Base-by-base conservation (phyloP, 176 grass and related monocot genomes). In the Oryza nivara region DNA sequence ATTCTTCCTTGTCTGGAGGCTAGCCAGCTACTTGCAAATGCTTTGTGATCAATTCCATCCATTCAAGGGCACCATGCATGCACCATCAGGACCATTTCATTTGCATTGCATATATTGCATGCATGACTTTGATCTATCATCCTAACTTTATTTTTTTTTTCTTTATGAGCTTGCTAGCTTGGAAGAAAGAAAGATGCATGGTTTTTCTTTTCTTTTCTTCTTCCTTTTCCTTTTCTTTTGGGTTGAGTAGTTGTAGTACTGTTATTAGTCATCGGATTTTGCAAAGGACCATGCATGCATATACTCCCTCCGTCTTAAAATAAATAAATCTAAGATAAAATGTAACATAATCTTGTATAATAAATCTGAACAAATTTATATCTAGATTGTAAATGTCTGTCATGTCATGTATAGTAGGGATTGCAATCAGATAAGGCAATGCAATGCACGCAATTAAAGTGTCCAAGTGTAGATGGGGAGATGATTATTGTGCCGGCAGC, bases 1-100 rank as follows among this genome's bases (percentile, higher is more conserved):
- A 63, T 79, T 68, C 48, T 79, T 68, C 48, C 58, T 78, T 86
- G 47, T 86, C 74, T 78, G 68, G 79, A 79, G 20, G 28, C 74
- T 41, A 41, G 30, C 74, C 1, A 41, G 40, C 40, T 86, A 63
- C 69, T 14, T n/a, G 64, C 19, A 47, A 15, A 51, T 44, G 13
- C 58, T n/a, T 58, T 56, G 13, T 58, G 54, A 52, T 52, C 13
- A 9, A 30, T 68, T 68, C 80, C 74, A 68, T 86, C 84, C 64
- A 68, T 83, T 87, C 61, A 20, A 67, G 78, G 67, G 86, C 73
- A 77, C 47, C 68, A 75, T 68, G 82, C 74, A 74, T 68, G 82
- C 73, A 68, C 73, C 43, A 40, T 51, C 30, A 86, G 84, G 88
- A 90, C 80, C 89, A 87, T 85, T 69, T 69, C 80, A 79, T 73